These are phyloP conservation scores for Spathaspora hagerdaliae DNA, from an alignment of 805 yeast species.

Conservation along the genomic window DNA sequence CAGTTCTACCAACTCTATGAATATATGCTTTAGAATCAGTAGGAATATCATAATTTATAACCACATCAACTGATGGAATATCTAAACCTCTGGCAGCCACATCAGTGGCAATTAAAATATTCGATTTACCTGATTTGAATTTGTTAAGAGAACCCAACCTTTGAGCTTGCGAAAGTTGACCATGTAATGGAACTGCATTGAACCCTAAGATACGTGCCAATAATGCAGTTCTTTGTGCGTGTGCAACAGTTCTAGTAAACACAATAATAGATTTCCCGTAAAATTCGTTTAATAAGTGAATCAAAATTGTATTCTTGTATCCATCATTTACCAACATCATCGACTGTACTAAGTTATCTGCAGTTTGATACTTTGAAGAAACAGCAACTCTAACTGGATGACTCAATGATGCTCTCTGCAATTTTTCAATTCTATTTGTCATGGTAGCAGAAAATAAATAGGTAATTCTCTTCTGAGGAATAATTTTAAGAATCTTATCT, in stretches of 20 bases:
- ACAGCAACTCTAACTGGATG: slow-evolving; percentile 92
- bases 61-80: slow-evolving; percentile 76
- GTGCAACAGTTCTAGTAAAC: slow-evolving; percentile 92
- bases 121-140: slow-evolving; percentile 68
- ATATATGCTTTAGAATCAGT: slow-evolving; percentile 81
- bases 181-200: slow-evolving; percentile 89
- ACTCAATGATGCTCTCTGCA: slow-evolving; percentile 86
- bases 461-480: slow-evolving; percentile 81
- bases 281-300: slow-evolving; percentile 77
- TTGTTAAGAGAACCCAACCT: slow-evolving; percentile 78
- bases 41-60: slow-evolving; percentile 75
- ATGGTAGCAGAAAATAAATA: slow-evolving; percentile 94
- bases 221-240: slow-evolving; percentile 85
- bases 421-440: slow-evolving; percentile 90
- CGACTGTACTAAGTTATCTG: slow-evolving; percentile 85
- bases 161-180: slow-evolving; percentile 83
- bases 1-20: slow-evolving; percentile 93
- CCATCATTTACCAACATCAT: slow-evolving; percentile 91
- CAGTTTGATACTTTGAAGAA: slow-evolving; percentile 84
- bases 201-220: slow-evolving; percentile 79
- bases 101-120: slow-evolving; percentile 76
- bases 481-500: slow-evolving; percentile 76
- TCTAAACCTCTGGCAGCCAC: slow-evolving; percentile 89
- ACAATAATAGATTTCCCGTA: slow-evolving; percentile 83
- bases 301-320: slow-evolving; percentile 80